Base-by-base conservation (phyloP, 2,329 filamentous ascomycete genomes). In the Conoideocrella luteorostrata region DNA sequence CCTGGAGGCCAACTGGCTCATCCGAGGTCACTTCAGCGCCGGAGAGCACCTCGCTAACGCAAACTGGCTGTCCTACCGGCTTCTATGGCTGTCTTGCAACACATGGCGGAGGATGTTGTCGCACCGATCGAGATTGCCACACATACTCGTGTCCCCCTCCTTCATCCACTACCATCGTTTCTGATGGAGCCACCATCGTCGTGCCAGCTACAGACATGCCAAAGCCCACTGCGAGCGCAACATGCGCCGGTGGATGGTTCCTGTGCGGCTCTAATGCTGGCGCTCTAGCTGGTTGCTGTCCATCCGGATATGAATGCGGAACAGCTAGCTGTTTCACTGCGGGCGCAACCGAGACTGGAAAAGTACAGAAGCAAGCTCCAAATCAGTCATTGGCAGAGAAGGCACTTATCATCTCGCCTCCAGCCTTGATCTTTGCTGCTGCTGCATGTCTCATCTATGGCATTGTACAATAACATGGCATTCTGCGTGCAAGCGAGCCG, bases 31-130 rank as follows among this genome's bases (percentile, higher is more conserved):
- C 57, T 18, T 53, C 62, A 37, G 52, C 60, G 41, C 67, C 68
- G 1, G 54, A 59, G 7, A 64, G 62, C 13, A 65, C 65, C 15
- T 58, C 35, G 49, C 61, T 69, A 11, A 64, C 63, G 10, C 64
- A 67, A 45, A 57, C 56, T 5, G 64, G 64, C 54, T 97, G 91
- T 55, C 91, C 91, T 0, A 90, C 84, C 0, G 90, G 90, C 3
- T 97, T 90, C 70, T 97, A 97, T 63, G 84, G 88, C 40, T 97
- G 91, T 64, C 78, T 83, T 3, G 91, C 91, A 2, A 81, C 82
- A 47, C 88, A 90, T 47, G 88, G 86, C 12, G 88, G 88, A 17
- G 77, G 77, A 2, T 97, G 91, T 68, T 97, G 91, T 66, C 85
- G 86, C 45, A 89, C 88, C 0, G 90, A 88, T 2, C 80, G 90